Evolutionary conservation across 345 rosid genomes (phyloP), one percentile per base, ranked within the genome.

Genomic region (Euphorbia peplus): DNA sequence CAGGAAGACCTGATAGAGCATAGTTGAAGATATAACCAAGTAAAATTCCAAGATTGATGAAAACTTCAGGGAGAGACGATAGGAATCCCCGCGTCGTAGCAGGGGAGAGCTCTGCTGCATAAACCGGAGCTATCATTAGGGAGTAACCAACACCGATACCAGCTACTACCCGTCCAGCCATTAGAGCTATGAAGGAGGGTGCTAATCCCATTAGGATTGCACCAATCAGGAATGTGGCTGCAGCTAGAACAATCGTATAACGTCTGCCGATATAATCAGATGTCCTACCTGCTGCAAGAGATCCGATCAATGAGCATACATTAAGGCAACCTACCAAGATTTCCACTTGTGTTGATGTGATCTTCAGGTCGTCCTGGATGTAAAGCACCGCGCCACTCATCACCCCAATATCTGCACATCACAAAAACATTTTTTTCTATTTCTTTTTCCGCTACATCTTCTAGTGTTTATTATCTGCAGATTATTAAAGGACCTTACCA

Each of bases 61-160:
- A 85, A 55, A 90, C 80, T 79, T 90, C 92, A 1, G 93, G 93
- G 42, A 88, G 79, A 39, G 93, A 88, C 22, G 85, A 78, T 24
- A 90, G 82, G 63, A 90, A 80, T 14, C 93, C 90, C 0, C 96
- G 76, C 28, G 83, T 75, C 67, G 70, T 68, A 10, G 90, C 80
- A 1, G 93, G 91, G 12, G 93, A 83, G 13, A 90, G 75, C 73
- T 90, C 91, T 0, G 90, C 81, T 0, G 78, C 75, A 24, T 87
- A 90, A 52, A 90, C 80, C 0, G 90, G 96, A 0, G 87, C 85
- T 7, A 86, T 88, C 93, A 85, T 88, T 39, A 85, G 75, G 24
- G 91, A 76, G 72, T 81, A 86, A 26, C 96, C 93, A 3, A 90
- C 91, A 8, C 91, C 93, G 5, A 88, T 69, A 16, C 96, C 91